Conservation (phyloP, 176 grass and related monocot genomes). For the Eleusine indica region DNA sequence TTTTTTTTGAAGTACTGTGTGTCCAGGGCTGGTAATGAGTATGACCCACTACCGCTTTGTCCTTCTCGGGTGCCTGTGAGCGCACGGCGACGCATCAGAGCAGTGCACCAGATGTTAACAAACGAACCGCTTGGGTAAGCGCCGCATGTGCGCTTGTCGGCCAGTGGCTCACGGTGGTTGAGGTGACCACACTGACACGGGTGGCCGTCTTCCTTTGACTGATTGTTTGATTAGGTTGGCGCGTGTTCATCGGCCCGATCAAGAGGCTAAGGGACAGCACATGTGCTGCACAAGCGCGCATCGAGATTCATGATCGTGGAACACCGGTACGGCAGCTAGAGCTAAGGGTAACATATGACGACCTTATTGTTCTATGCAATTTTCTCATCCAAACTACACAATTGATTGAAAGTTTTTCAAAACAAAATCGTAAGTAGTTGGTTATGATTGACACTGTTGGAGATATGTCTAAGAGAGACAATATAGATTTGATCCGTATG, state of each 20-base stretch:
- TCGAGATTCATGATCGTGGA: not conserved
- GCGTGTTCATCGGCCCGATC: not conserved
- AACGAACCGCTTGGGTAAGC: conserved; percentile 11
- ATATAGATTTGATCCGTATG: no score
- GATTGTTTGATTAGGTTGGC: not conserved
- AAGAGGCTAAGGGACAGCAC: conserved; percentile 16
- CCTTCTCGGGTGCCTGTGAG: not conserved
- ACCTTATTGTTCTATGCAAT: no score
- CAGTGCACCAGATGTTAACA: conserved; percentile 10
- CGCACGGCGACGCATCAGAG: not conserved
- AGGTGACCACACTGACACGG: not conserved
- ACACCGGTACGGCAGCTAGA: not conserved
- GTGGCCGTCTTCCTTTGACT: not conserved
- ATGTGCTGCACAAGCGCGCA: not conserved
- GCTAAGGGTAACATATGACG: no score
- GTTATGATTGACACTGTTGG: no score
- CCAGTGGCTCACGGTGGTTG: not conserved
- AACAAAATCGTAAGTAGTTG: no score
- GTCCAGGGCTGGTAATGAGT: conserved; percentile 3
- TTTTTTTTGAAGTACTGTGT: no score
- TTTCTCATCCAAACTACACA: no score
- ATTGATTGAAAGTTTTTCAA: no score
- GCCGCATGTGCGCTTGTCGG: conserved; percentile 37
- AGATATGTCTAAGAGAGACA: no score
- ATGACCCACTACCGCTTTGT: not conserved